phyloP scores from a whole-genome alignment of 306 rosid genomes.

The Dryas drummondii region DNA sequence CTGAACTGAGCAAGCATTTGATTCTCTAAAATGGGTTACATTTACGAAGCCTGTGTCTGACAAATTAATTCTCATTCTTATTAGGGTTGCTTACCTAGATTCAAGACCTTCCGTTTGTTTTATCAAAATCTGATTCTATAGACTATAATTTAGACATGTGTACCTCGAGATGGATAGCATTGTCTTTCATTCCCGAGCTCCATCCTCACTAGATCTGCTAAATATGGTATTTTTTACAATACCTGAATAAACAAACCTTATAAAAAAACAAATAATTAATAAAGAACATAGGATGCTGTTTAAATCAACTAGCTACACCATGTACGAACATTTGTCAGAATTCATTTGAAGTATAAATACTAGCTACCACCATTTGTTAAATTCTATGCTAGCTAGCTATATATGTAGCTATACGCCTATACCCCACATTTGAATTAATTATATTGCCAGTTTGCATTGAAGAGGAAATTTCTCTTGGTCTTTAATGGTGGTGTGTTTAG shows the following conservation, averaged over 20 bases:
- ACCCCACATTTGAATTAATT: neutral
- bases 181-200: conserved; percentile 6
- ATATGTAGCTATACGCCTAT: neutral
- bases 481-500: neutral
- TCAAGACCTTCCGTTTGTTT: neutral
- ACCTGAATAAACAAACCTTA: neutral
- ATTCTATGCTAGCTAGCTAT: neutral
- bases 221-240: neutral
- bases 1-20: neutral
- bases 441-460: neutral
- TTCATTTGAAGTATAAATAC: neutral
- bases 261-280: neutral
- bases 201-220: neutral
- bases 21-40: neutral
- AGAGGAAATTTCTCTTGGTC: neutral
- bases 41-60: conserved; percentile 12
- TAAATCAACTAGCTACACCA: conserved; percentile 24
- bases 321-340: conserved; percentile 23
- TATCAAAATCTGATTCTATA: neutral
- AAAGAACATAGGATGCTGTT: conserved; percentile 41
- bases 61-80: conserved; percentile 19
- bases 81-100: conserved; percentile 32
- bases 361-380: neutral
- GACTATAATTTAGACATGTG: neutral
- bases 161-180: neutral